Percentiles rank a stretch among this genome's conserved stretches.
These are phyloP conservation scores for Mycena epipterygia DNA, from an alignment of 768 basidiomycete species.

Conservation along the genomic window DNA sequence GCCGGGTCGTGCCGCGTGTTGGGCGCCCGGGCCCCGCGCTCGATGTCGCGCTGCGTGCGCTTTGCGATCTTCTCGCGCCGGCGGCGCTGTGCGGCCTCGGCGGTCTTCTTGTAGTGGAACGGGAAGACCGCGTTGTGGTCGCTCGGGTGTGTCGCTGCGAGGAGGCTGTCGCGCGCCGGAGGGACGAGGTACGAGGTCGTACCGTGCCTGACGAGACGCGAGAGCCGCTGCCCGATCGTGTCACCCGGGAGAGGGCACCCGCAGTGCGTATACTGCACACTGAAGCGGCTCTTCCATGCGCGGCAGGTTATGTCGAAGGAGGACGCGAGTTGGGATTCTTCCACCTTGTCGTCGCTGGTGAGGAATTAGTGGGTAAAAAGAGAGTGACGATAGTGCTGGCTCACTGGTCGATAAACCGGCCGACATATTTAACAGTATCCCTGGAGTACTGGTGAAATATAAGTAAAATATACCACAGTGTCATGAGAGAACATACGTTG, in stretches of 20 bases:
- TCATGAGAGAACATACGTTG: slow-evolving; percentile 25
- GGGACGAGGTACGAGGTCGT: slow-evolving; percentile 47
- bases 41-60: slow-evolving; percentile 43
- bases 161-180: slow-evolving; percentile 47
- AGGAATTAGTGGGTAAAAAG: background rate
- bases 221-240: slow-evolving; percentile 57
- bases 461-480: no score
- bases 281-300: slow-evolving; percentile 65
- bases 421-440: slow-evolving; percentile 59
- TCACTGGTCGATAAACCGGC: slow-evolving; percentile 69
- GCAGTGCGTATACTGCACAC: slow-evolving; percentile 68
- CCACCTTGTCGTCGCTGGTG: slow-evolving; percentile 63
- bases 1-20: slow-evolving; percentile 40
- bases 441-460: slow-evolving; percentile 51
- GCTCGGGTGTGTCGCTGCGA: slow-evolving; percentile 68
- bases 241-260: slow-evolving; percentile 68
- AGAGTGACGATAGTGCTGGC: slow-evolving; percentile 31
- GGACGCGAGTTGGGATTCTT: slow-evolving; percentile 57
- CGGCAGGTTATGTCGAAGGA: slow-evolving; percentile 65
- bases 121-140: slow-evolving; percentile 63
- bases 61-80: slow-evolving; percentile 43
- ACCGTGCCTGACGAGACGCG: slow-evolving; percentile 43
- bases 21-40: slow-evolving; percentile 34
- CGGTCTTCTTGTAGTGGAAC: slow-evolving; percentile 41
- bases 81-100: slow-evolving; percentile 38